A percentile compares a stretch with the other conserved stretches of the same genome.
phyloP scores from a whole-genome alignment of 2,329 filamentous ascomycete genomes.

The Plectosphaerella sp. region DNA sequence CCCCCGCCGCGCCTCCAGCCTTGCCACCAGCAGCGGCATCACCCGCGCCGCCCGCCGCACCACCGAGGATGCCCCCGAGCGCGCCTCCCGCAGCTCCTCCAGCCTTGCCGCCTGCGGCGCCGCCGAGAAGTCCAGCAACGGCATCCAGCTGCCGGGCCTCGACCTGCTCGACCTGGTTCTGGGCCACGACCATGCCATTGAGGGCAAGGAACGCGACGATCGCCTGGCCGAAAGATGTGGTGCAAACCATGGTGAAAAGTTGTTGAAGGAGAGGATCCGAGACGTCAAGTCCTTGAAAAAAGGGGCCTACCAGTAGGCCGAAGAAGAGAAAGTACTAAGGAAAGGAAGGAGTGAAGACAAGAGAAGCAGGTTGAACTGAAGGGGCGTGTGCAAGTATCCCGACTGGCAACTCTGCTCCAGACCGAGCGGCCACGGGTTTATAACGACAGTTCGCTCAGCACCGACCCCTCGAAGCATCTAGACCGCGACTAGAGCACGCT shows the following conservation, averaged over 20 bases:
- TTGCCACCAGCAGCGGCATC: background rate
- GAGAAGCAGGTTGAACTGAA: background rate
- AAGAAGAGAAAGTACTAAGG: background rate
- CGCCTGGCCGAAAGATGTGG: background rate
- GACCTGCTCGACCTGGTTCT: background rate
- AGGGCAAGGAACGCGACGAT: background rate
- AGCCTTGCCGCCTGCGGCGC: background rate
- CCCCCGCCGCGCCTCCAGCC: background rate
- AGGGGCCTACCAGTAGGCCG: slow-evolving; percentile 2
- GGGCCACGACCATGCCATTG: background rate
- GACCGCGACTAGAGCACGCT: background rate
- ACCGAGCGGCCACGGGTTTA: background rate
- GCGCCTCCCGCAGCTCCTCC: background rate
- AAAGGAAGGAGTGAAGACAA: background rate
- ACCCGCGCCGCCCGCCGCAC: background rate
- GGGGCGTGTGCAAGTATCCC: background rate
- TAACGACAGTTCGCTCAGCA: background rate
- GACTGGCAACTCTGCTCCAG: background rate
- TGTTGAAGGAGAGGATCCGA: background rate
- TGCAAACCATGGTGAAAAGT: slow-evolving; percentile 1
- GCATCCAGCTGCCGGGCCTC: background rate
- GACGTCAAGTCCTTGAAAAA: slow-evolving; percentile 1
- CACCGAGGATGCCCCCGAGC: background rate
- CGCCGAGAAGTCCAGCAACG: background rate
- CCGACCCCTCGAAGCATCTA: background rate